Conservation (phyloP, 208 protist species). For the Acanthamoeba castellanii region DNA sequence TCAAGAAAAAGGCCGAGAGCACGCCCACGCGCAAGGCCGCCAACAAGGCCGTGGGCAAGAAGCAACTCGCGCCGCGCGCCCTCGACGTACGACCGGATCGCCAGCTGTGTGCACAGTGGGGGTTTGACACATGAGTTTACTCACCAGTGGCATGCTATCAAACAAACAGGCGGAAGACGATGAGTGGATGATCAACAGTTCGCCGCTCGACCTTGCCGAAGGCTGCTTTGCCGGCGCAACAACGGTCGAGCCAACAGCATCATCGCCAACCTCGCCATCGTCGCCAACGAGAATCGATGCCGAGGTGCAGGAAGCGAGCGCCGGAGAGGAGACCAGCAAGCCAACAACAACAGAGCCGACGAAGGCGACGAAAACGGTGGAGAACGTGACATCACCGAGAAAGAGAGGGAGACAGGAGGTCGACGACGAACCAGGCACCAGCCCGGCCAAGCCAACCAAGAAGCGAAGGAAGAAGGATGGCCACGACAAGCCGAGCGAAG, state of each 20-base stretch:
- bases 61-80: neutral
- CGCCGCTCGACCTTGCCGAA: neutral
- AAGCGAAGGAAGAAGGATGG: neutral
- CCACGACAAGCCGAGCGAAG: neutral
- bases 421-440: neutral
- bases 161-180: neutral
- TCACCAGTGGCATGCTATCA: neutral
- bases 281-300: too few species aligned
- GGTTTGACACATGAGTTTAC: neutral
- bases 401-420: neutral
- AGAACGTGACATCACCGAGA: neutral
- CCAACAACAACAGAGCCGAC: neutral
- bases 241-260: neutral
- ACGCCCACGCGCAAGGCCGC: neutral
- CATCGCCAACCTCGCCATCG: neutral
- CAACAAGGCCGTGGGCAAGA: slow-evolving; percentile 18
- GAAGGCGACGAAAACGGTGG: neutral
- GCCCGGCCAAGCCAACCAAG: neutral
- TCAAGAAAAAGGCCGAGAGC: slow-evolving; percentile 16
- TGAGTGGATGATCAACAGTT: slow-evolving; percentile 20
- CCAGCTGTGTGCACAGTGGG: neutral
- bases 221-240: neutral
- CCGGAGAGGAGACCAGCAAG: neutral
- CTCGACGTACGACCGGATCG: neutral
- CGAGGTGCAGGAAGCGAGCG: neutral